These are phyloP conservation scores for Parachlorella kessleri DNA, from an alignment of 139 green algal species.

Conservation along the genomic window DNA sequence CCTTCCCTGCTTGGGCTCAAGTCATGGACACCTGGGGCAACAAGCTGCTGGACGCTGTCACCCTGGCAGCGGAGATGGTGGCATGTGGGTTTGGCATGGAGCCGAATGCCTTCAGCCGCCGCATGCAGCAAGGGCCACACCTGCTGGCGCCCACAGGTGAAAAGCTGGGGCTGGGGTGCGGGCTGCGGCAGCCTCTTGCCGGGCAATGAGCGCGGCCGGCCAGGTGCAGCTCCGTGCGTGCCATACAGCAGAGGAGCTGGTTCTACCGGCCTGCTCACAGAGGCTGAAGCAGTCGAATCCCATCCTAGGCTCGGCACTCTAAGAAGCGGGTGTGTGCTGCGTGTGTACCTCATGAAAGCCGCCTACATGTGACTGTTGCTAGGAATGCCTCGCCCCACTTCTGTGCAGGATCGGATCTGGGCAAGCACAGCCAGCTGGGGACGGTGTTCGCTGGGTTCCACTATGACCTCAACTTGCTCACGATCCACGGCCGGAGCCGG, in stretches of 20 bases:
- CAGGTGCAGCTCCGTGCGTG: neutral
- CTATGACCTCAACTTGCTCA: slow-evolving; percentile 95
- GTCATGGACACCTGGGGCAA: slow-evolving; percentile 88
- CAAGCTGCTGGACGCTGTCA: slow-evolving; percentile 36
- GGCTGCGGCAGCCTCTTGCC: neutral
- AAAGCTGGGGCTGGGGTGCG: neutral
- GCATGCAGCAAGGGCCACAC: slow-evolving; percentile 84
- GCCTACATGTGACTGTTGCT: neutral
- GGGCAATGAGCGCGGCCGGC: neutral
- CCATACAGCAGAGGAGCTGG: neutral
- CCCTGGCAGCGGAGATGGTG: slow-evolving; percentile 53
- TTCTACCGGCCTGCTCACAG: too few relatives aligned
- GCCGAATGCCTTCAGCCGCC: slow-evolving; percentile 59
- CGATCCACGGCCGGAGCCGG: slow-evolving; percentile 81
- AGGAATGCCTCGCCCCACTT: neutral
- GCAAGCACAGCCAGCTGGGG: slow-evolving; percentile 49
- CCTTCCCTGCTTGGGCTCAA: slow-evolving; percentile 77
- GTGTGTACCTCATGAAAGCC: too few relatives aligned
- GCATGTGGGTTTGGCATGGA: slow-evolving; percentile 77
- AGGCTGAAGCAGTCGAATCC: too few relatives aligned
- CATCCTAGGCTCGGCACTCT: too few relatives aligned
- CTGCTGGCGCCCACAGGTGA: slow-evolving; percentile 89
- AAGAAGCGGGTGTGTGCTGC: too few relatives aligned
- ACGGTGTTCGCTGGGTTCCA: slow-evolving; percentile 88
- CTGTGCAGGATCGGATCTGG: slow-evolving; percentile 63